Conservation (phyloP, 2,329 filamentous ascomycete species). For the Keithomyces neogunnii region DNA sequence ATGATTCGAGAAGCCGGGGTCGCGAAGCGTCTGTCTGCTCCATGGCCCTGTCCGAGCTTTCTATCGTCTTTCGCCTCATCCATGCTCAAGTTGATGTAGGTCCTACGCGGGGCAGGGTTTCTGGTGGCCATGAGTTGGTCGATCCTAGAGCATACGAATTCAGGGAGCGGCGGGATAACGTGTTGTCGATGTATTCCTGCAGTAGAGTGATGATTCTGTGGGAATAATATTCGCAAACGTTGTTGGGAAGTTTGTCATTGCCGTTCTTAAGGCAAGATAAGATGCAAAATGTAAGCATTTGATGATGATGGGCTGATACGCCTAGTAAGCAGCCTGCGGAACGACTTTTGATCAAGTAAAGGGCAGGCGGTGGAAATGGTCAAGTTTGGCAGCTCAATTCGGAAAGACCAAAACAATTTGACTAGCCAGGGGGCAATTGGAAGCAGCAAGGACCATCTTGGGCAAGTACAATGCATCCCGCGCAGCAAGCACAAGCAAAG, state of each 20-base stretch:
- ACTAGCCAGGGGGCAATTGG: neutral
- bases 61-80: constrained; percentile 15
- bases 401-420: neutral
- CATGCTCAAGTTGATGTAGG: constrained; percentile 1
- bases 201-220: constrained; percentile 4
- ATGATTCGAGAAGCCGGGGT: constrained; percentile 17
- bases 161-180: constrained; percentile 13
- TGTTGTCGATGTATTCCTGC: constrained; percentile 7
- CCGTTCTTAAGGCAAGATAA: neutral
- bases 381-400: neutral
- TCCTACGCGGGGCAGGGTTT: constrained; percentile 3
- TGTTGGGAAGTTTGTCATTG: constrained; percentile 10
- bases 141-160: constrained; percentile 21
- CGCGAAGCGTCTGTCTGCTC: constrained; percentile 15
- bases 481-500: neutral
- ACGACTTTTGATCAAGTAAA: neutral
- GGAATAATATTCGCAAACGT: constrained; percentile 5
- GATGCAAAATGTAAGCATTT: neutral
- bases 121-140: constrained; percentile 18
- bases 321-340: neutral
- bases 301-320: neutral
- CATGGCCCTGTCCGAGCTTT: constrained; percentile 19
- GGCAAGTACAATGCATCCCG: too few species aligned
- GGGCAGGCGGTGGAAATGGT: neutral
- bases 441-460: neutral